Evolutionary conservation across 2,329 filamentous ascomycete genomes (phyloP).

Genomic region (Grosmannia serpens): DNA sequence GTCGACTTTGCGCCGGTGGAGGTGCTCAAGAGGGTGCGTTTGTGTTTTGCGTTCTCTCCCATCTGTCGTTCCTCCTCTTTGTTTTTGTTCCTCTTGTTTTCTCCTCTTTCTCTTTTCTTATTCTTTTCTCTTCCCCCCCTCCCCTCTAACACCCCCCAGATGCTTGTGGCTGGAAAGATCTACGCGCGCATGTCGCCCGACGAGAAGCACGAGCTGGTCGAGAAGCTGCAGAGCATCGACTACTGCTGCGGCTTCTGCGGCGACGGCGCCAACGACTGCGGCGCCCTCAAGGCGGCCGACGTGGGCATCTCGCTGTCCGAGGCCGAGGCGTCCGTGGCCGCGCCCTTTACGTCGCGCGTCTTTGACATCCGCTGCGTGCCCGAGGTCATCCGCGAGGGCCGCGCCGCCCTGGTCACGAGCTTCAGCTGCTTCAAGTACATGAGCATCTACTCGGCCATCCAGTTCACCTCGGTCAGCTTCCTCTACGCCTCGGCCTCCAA

Average conservation of each 20-base stretch:
- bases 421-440: constrained; percentile 99
- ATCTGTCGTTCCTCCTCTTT: neutral
- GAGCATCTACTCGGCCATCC: constrained; percentile 97
- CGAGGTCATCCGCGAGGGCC: constrained; percentile 84
- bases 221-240: constrained; percentile 91
- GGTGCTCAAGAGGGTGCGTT: constrained; percentile 55
- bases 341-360: constrained; percentile 86
- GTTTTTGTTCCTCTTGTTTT: neutral
- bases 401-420: constrained; percentile 90
- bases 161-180: constrained; percentile 84
- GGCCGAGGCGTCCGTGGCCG: constrained; percentile 95
- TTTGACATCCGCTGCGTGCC: constrained; percentile 97
- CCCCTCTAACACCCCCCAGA: constrained; percentile 32
- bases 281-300: constrained; percentile 90
- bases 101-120: too few relatives aligned
- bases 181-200: constrained; percentile 98
- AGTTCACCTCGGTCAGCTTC: constrained; percentile 95
- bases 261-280: constrained; percentile 95
- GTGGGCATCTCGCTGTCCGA: constrained; percentile 96
- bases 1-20: constrained; percentile 81
- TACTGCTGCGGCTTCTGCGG: constrained; percentile 96
- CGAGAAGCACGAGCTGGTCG: constrained; percentile 94
- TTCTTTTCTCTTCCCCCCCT: too few relatives aligned
- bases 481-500: constrained; percentile 90
- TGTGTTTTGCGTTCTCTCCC: neutral